Evolutionary conservation across 441 rosid species (phyloP), one percentile per base, ranked within the genome.

Genomic region (Aquilaria agallochum): DNA sequence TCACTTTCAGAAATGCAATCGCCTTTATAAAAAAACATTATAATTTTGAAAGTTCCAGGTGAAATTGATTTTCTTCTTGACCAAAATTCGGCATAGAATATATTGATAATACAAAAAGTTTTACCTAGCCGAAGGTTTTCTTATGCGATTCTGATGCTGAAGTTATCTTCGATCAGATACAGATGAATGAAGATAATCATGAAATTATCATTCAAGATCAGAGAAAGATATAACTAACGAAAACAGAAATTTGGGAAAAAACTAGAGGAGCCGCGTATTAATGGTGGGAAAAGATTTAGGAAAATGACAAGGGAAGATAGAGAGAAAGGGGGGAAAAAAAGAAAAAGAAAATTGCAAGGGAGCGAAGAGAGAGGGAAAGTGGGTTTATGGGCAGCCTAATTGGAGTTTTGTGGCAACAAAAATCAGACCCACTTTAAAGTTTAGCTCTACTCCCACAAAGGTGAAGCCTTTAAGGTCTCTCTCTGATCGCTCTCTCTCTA

Each of bases 381-480:
- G 60, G 32, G 69, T 58, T 58, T 56, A 3, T 74, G 53, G 11
- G 5, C 63, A 69, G 74, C 71, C 73, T 78, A 64, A 71, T 74
- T 80, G 90, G 86, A 81, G 65, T 75, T 71, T 66, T 59, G 68
- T 53, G 71, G 56, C 60, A 58, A 66, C 62, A 36, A 49, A 71
- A 74, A 53, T 60, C 44, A 71, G 77, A 72, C 79, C 80, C 82
- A 73, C 78, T 68, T 64, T 61, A 58, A 58, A 42, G 61, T 58
- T 59, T 48, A 65, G 73, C 63, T 51, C 55, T 36, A 56, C 40
- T 32, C 32, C 34, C 67, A 36, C 68, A 65, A 75, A 68, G 72
- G 51, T 65, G 31, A 1, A 49, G 66, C 50, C 81, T 66, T 71
- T 66, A 47, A 56, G 59, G 56, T 2, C 27, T 3, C 15, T 2